phyloP scores from a whole-genome alignment of 257 asterid genomes.

The Solanum sejunctum region DNA sequence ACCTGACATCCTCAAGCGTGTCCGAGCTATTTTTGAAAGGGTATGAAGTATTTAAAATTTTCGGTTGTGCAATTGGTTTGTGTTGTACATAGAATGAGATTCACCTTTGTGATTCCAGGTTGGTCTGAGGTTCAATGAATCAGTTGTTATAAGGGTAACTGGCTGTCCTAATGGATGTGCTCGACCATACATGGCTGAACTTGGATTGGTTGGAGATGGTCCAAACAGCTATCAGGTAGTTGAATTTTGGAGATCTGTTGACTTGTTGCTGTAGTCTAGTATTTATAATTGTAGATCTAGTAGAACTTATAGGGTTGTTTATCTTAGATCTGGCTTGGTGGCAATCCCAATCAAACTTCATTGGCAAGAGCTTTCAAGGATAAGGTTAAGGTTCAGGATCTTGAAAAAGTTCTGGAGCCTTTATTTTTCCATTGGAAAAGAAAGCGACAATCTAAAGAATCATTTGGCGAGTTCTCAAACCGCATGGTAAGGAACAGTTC shows the following conservation, averaged over 20 bases:
- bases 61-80: background rate
- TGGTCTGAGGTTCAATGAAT: slow-evolving; percentile 80
- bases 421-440: slow-evolving; percentile 86
- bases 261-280: background rate
- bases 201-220: slow-evolving; percentile 94
- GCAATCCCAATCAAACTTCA: slow-evolving; percentile 75
- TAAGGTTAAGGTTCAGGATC: slow-evolving; percentile 82
- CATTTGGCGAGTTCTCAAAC: slow-evolving; percentile 81
- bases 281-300: background rate
- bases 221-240: slow-evolving; percentile 93
- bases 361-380: slow-evolving; percentile 65
- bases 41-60: slow-evolving; percentile 16
- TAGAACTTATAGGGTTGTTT: background rate
- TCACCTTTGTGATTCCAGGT: slow-evolving; percentile 37
- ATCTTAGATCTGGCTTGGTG: slow-evolving; percentile 87
- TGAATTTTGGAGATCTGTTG: background rate
- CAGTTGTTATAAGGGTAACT: slow-evolving; percentile 79
- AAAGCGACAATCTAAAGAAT: slow-evolving; percentile 58
- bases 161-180: slow-evolving; percentile 99
- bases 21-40: slow-evolving; percentile 75
- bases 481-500: slow-evolving; percentile 49
- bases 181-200: slow-evolving; percentile 99
- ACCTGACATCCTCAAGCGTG: slow-evolving; percentile 85
- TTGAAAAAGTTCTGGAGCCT: slow-evolving; percentile 90
- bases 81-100: background rate